A percentile compares a stretch with the other conserved stretches of the same genome.
These are phyloP conservation scores for Colletotrichum sp. DNA, from an alignment of 2,329 filamentous ascomycete species.

Conservation along the genomic window DNA sequence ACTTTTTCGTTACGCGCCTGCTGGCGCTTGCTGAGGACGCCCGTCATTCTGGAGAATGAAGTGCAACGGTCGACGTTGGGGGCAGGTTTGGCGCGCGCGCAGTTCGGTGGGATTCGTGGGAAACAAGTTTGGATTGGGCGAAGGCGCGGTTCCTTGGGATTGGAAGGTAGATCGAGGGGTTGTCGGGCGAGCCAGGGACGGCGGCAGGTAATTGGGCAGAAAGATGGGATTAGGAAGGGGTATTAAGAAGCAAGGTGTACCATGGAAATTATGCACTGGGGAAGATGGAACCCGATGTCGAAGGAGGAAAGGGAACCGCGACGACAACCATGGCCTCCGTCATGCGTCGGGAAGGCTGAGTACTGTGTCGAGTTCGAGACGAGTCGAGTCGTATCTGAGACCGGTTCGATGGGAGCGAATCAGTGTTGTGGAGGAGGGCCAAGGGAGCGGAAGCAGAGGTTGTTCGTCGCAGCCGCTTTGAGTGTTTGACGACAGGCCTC, in stretches of 20 bases:
- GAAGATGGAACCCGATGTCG: conserved; percentile 13
- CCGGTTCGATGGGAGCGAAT: neutral
- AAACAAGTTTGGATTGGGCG: neutral
- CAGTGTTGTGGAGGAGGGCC: neutral
- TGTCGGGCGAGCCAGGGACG: neutral
- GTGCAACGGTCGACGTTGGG: conserved; percentile 10
- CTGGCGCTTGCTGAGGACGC: conserved; percentile 88
- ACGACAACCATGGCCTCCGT: conserved; percentile 18
- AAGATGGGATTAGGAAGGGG: conserved; percentile 5
- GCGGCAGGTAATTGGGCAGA: neutral
- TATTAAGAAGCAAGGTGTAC: neutral
- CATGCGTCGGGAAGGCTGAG: conserved; percentile 17
- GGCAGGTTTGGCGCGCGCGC: neutral
- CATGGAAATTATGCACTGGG: conserved; percentile 17
- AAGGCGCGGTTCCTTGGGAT: neutral
- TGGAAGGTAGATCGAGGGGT: conserved; percentile 14
- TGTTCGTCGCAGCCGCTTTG: neutral
- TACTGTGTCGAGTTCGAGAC: conserved; percentile 2
- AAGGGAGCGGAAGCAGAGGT: neutral
- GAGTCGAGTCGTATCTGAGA: neutral
- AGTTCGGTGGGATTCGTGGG: neutral
- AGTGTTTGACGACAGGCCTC: neutral
- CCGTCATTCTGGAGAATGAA: conserved; percentile 60
- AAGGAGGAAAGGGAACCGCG: conserved; percentile 12
- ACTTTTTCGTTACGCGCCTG: conserved; percentile 95